Evolutionary conservation across 345 rosid genomes (phyloP), one percentile per base, ranked within the genome.

Genomic region (Moricandia moricandioides): DNA sequence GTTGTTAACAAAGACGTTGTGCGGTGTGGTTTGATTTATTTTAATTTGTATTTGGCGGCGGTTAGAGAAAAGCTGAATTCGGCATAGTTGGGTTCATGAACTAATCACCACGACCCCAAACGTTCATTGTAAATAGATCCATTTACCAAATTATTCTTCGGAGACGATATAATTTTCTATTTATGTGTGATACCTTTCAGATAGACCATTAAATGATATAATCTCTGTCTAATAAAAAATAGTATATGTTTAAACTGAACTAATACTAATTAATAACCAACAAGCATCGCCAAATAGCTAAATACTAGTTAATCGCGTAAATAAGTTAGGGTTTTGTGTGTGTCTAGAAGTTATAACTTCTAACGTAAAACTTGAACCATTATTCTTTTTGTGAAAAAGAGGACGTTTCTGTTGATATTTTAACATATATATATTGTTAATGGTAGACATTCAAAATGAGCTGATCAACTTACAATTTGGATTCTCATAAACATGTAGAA

Each of bases 11-110:
- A 45, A 77, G 62, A 57, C 55, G 18, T 21, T 70, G 39, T 70
- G 63, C 8, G 34, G 65, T 33, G 49, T 68, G 56, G 14, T 75
- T 70, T 77, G 17, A 7, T 76, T 39, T 13, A 7, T 10, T 55
- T 40, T 57, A 45, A 62, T 47, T 47, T 71, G 16, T 18, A 78
- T 71, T 67, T 67, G 77, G 76, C 77, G 63, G 73, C 77, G 10
- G 80, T 77, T 77, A 77, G 62, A 35, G 57, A 71, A 71, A 71
- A 71, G 68, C 62, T 64, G 34, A 70, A 34, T 64, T 77, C 26
- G 76, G 80, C 72, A 71, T 65, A n/a, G 76, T 71, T 77, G 26
- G 80, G 76, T 77, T 71, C 80, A 71, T 65, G 76, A 58, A 71
- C 80, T 77, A 56, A 45, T 70, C 75, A 40, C 56, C 33, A 65